Base-by-base conservation (phyloP, 441 rosid species). In the Pelargonium citronellum region DNA sequence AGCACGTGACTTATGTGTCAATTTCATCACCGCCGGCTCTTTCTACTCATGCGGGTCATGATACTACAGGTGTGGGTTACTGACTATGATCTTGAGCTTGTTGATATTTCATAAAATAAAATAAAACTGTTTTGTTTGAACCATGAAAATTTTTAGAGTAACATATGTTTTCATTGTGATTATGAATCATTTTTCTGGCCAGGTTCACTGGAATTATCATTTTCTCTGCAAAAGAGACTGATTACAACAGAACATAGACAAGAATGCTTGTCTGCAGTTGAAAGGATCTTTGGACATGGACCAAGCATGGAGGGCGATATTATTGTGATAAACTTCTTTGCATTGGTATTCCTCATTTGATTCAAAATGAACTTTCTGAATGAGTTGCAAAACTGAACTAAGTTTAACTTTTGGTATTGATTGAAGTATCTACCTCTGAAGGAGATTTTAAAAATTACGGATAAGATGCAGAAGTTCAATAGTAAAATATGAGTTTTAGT, bases 241-340 rank as follows among this genome's bases (percentile, higher is more conserved):
- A 71, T 86, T 16, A 81, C 75, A 30, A 69, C 49, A 61, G 79
- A 79, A 46, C 98, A 93, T 76, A 85, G 91, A 69, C 80, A 55
- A 81, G 87, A 89, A 78, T 93, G 98, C 79, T 79, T 67, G 67
- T 83, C 75, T 68, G 83, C 85, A 22, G 82, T 82, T 41, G 76
- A 80, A 82, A 79, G 65, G 53, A 82, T 91, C 30, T 90, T 93
- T 13, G 91, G 95, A 68, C 41, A 49, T 43, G 82, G 69, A 55
- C 78, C 87, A 17, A 81, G 78, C 75, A 41, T 86, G 78, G 84
- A 79, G 77, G 80, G 84, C 46, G 95, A 87, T 83, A 85, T 91
- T 71, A 85, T 93, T 69, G 81, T 83, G 81, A 91, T 93, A 66
- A 93, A 89, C 67, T 88, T 91, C 78, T 93, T 93, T 75, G 95